Conservation (phyloP, 208 protist species). For the Acanthamoeba sp. region DNA sequence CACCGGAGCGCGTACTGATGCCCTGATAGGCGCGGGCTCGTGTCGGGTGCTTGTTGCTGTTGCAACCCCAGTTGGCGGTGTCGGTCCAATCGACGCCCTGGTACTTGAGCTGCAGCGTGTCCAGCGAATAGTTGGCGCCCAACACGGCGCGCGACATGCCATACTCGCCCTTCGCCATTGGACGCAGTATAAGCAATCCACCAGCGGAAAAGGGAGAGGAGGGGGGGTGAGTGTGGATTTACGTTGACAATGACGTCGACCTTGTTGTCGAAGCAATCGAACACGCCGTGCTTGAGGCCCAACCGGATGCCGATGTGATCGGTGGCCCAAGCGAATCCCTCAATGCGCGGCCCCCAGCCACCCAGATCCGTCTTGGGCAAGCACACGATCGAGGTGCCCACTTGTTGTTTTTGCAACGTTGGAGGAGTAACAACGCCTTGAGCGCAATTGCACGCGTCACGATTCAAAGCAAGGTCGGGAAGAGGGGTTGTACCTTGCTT, state of each 20-base stretch:
- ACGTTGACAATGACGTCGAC: neutral
- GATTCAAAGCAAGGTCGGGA: no score
- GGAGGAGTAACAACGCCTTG: no score
- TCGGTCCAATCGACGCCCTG: constrained; percentile 30
- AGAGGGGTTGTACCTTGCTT: neutral
- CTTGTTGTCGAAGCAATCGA: constrained; percentile 24
- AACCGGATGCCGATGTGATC: constrained; percentile 6
- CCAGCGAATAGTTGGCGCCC: neutral
- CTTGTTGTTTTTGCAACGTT: no score
- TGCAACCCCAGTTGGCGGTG: neutral
- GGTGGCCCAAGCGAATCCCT: neutral
- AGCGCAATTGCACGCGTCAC: neutral
- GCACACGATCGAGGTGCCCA: constrained; percentile 16
- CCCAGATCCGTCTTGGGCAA: neutral
- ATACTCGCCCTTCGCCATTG: neutral
- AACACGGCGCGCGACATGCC: constrained; percentile 10
- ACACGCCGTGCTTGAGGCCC: neutral
- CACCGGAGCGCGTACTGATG: constrained; percentile 29
- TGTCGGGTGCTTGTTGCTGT: neutral
- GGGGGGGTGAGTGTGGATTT: neutral
- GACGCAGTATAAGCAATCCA: neutral
- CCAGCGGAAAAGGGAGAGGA: no score
- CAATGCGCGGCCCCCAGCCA: neutral
- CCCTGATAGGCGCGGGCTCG: constrained; percentile 1
- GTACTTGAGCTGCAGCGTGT: constrained; percentile 50